These are phyloP conservation scores for Amaranthus palmeri DNA, from an alignment of 148 eudicot genomes.

Conservation along the genomic window DNA sequence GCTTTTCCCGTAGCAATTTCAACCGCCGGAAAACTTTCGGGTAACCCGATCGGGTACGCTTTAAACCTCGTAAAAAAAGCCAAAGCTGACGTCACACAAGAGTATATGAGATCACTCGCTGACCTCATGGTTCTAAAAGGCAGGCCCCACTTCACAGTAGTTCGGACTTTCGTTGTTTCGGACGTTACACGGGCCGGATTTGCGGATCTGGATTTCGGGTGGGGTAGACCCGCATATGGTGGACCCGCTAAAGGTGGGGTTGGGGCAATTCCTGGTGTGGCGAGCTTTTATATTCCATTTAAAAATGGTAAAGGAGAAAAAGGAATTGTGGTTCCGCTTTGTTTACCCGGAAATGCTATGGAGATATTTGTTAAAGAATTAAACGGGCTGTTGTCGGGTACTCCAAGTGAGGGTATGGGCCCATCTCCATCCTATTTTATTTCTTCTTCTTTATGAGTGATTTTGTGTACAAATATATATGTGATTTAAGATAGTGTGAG, in stretches of 20 bases:
- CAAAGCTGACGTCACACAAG: conserved; percentile 31
- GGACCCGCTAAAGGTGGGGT: conserved; percentile 31
- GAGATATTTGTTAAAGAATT: conserved; percentile 26
- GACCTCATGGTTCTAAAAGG: conserved; percentile 37
- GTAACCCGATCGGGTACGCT: conserved; percentile 38
- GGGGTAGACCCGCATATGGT: conserved; percentile 39
- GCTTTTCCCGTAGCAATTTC: conserved; percentile 29
- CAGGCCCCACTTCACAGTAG: conserved; percentile 28
- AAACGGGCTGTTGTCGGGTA: conserved; percentile 13
- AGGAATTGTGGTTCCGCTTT: conserved; percentile 32
- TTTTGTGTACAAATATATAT: too few relatives aligned
- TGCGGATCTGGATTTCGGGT: conserved; percentile 35
- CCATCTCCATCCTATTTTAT: conserved; percentile 11
- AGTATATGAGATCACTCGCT: conserved; percentile 39
- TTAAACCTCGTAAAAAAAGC: conserved; percentile 37
- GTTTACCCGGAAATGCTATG: conserved; percentile 32
- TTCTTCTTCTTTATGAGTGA: conserved; percentile 19
- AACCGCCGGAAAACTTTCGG: conserved; percentile 22
- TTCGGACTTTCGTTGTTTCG: conserved; percentile 26
- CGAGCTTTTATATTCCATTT: conserved; percentile 26
- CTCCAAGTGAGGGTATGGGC: neutral
- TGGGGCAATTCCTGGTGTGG: conserved; percentile 24
- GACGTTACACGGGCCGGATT: conserved; percentile 32
- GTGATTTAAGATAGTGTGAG: too few relatives aligned
- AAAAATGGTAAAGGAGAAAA: conserved; percentile 26